Evolutionary conservation across 2,329 filamentous ascomycete species (phyloP), one percentile per base, ranked within the genome.

Genomic region (Colletotrichum cereale): DNA sequence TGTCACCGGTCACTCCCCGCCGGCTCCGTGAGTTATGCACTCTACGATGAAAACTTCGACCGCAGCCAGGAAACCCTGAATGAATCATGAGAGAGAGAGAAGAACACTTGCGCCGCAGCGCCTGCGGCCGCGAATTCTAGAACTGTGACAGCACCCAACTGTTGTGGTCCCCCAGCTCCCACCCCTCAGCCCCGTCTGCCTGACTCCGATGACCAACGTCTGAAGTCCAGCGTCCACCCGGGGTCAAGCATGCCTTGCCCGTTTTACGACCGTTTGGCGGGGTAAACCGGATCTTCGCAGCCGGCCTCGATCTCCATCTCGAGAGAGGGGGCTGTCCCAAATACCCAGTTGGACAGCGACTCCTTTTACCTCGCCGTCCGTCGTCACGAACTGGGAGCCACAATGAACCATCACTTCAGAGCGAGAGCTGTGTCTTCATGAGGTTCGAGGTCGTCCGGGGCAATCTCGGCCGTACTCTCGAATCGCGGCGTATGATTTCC

Each of bases 221-320:
- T 88, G 2, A 86, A 86, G 34, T 90, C 88, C 0, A 80, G 79
- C 6, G 75, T 77, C 56, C 89, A 92, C 74, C 80, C 81, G 0
- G 84, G 85, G 65, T 69, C 58, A 0, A 77, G 77, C 2, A 77
- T 90, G 10, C 1, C 50, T 0, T 92, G 90, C 62, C 89, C 86
- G 0, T 91, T 89, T 75, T 92, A 90, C 79, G 76, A 80, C 89
- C 86, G 0, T 91, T 89, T 75, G 92, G 90, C 79, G 76, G 80
- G 44, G 71, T 56, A 1, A 36, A 11, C 3, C 88, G 83, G 72
- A 79, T 83, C 12, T 85, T 86, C 0, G 87, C 88, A 2, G 87
- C 85, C 1, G 89, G 88, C 5, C 74, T 91, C 5, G 76, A 81
- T 0, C 82, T 89, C 75, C 88, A 92, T 73, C 78, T 92, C 2